phyloP scores from a whole-genome alignment of 805 yeast species.

The Teunomyces panamensis region DNA sequence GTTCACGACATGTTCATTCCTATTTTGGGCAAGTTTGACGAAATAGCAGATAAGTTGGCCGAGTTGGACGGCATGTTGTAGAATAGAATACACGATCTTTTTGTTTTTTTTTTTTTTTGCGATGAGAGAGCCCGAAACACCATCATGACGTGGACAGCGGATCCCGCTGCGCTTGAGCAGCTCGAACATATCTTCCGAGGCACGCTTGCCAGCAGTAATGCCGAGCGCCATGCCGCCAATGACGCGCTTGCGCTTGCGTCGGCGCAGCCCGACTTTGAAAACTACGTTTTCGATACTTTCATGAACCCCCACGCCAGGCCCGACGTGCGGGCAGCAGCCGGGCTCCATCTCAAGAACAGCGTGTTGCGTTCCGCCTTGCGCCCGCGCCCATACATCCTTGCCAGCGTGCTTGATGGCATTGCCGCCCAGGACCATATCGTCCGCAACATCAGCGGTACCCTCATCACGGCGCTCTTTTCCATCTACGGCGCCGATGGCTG shows the following conservation, averaged over 20 bases:
- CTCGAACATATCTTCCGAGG: conserved; percentile 64
- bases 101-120: neutral
- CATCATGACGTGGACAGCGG: conserved; percentile 65
- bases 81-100: neutral
- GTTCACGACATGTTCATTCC: conserved; percentile 59
- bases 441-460: conserved; percentile 87
- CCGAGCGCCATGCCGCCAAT: conserved; percentile 63
- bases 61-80: conserved; percentile 27
- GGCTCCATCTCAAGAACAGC: conserved; percentile 76
- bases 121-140: neutral
- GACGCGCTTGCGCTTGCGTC: conserved; percentile 70
- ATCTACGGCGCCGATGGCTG: conserved; percentile 65
- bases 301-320: conserved; percentile 50
- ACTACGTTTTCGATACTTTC: conserved; percentile 71
- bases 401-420: conserved; percentile 53
- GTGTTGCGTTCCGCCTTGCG: conserved; percentile 25
- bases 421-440: conserved; percentile 56
- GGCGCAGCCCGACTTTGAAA: conserved; percentile 71
- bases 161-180: conserved; percentile 58
- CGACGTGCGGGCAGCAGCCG: conserved; percentile 82
- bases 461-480: conserved; percentile 76
- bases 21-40: conserved; percentile 48
- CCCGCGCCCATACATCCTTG: conserved; percentile 29
- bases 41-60: conserved; percentile 40
- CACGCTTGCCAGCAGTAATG: conserved; percentile 60